phyloP scores from a whole-genome alignment of 306 rosid species.

The Gastrolobium bilobum region DNA sequence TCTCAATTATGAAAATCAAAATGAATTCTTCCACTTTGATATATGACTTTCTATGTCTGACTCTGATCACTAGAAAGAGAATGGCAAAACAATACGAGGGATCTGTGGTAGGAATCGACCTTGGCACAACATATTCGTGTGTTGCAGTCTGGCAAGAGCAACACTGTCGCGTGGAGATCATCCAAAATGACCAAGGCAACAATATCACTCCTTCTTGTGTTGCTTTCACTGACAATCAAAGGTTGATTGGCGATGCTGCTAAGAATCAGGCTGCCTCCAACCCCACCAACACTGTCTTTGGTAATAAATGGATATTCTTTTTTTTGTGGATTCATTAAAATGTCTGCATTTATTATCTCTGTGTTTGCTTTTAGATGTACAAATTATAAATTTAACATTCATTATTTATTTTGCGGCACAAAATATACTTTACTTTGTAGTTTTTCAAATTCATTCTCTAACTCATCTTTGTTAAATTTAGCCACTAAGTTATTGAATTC shows the following conservation, averaged over 20 bases:
- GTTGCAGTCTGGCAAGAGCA: slow-evolving; percentile 33
- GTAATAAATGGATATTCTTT: neutral
- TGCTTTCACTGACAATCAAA: slow-evolving; percentile 26
- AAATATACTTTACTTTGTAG: no score
- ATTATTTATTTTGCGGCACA: no score
- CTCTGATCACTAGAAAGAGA: neutral
- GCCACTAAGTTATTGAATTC: no score
- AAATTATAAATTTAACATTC: no score
- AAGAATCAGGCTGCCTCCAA: slow-evolving; percentile 30
- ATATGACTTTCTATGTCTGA: no score
- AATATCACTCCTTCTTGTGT: slow-evolving; percentile 40
- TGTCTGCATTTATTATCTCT: no score
- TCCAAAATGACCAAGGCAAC: slow-evolving; percentile 33
- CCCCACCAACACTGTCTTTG: slow-evolving; percentile 39
- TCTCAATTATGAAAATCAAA: no score
- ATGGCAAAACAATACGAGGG: neutral
- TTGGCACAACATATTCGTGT: slow-evolving; percentile 32
- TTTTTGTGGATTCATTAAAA: neutral
- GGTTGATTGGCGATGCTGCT: slow-evolving; percentile 37
- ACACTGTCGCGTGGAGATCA: slow-evolving; percentile 17
- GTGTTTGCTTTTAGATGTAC: no score
- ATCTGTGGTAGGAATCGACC: slow-evolving; percentile 16
- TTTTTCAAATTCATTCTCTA: no score
- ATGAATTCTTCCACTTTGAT: no score
- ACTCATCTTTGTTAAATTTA: neutral